Percentiles rank a stretch among this genome's conserved stretches.
phyloP scores from a whole-genome alignment of 179 eudicot species.

The Heliamphora pulchella region DNA sequence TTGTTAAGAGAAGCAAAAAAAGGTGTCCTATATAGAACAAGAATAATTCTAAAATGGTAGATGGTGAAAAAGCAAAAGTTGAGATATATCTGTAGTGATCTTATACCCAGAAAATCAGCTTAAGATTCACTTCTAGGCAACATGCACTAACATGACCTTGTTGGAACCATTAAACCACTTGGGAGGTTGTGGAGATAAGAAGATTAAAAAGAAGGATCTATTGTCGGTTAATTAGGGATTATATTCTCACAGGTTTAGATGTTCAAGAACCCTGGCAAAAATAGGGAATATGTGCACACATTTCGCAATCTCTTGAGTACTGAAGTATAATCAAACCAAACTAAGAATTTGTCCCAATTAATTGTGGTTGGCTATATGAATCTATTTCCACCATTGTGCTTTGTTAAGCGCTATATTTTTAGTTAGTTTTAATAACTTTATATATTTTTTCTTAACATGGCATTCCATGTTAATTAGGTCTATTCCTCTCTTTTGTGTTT shows the following conservation, averaged over 20 bases:
- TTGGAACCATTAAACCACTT: conserved; percentile 9
- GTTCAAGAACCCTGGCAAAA: too few relatives aligned
- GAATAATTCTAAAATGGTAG: conserved; percentile 13
- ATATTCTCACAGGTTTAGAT: neutral
- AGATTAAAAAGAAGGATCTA: neutral
- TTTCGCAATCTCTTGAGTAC: too few relatives aligned
- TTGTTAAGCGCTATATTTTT: too few relatives aligned
- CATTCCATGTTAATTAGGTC: too few relatives aligned
- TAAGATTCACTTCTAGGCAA: conserved; percentile 19
- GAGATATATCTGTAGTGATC: conserved; percentile 18
- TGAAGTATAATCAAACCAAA: too few relatives aligned
- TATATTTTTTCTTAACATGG: too few relatives aligned
- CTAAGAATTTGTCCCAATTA: too few relatives aligned
- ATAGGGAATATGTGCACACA: too few relatives aligned
- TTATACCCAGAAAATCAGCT: conserved; percentile 14
- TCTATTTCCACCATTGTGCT: too few relatives aligned
- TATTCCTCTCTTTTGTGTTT: too few relatives aligned
- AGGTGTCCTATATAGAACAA: neutral
- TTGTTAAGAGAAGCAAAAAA: conserved; percentile 1
- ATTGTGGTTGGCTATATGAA: too few relatives aligned
- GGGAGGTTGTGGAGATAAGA: neutral
- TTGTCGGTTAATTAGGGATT: neutral
- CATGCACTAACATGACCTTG: conserved; percentile 17
- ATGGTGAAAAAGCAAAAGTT: conserved; percentile 9
- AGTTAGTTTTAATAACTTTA: too few relatives aligned